A percentile compares a stretch with the other conserved stretches of the same genome.
phyloP scores from a whole-genome alignment of 768 basidiomycete species.

The Leucogyrophana mollusca region DNA sequence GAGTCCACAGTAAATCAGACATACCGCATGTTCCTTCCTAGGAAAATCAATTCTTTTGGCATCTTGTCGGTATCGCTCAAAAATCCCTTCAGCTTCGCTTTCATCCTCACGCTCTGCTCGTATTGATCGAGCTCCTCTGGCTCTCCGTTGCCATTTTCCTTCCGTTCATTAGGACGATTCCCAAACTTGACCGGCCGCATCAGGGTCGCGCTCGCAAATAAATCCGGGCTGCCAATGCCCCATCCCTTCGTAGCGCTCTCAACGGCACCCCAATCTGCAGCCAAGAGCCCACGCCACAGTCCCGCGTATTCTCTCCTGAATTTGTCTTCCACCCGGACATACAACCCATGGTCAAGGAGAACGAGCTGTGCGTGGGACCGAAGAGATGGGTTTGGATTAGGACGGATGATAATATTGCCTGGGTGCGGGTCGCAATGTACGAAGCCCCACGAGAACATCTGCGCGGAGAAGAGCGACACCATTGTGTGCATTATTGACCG shows the following conservation, averaged over 20 bases:
- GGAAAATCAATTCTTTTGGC: slow-evolving; percentile 75
- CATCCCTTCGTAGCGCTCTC: slow-evolving; percentile 52
- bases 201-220: slow-evolving; percentile 72
- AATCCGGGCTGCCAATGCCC: slow-evolving; percentile 70
- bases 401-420: slow-evolving; percentile 76
- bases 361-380: slow-evolving; percentile 61
- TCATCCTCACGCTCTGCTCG: slow-evolving; percentile 67
- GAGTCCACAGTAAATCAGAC: slow-evolving; percentile 1
- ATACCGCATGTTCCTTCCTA: slow-evolving; percentile 75
- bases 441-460: slow-evolving; percentile 92
- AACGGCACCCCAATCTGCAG: slow-evolving; percentile 53
- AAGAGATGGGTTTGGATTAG: slow-evolving; percentile 41
- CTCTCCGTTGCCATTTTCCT: slow-evolving; percentile 10
- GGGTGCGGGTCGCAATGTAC: slow-evolving; percentile 80
- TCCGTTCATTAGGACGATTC: too few relatives aligned
- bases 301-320: slow-evolving; percentile 77
- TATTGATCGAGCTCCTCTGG: slow-evolving; percentile 52
- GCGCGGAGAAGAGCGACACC: slow-evolving; percentile 84
- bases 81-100: slow-evolving; percentile 63
- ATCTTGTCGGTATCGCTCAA: slow-evolving; percentile 72
- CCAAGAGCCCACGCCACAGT: slow-evolving; percentile 70
- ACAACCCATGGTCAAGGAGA: slow-evolving; percentile 90
- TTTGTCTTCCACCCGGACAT: slow-evolving; percentile 64
- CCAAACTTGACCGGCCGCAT: slow-evolving; percentile 55
- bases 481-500: slow-evolving; percentile 78